Conservation (phyloP, 345 rosid genomes). For the Eucalyptus pauciflora region DNA sequence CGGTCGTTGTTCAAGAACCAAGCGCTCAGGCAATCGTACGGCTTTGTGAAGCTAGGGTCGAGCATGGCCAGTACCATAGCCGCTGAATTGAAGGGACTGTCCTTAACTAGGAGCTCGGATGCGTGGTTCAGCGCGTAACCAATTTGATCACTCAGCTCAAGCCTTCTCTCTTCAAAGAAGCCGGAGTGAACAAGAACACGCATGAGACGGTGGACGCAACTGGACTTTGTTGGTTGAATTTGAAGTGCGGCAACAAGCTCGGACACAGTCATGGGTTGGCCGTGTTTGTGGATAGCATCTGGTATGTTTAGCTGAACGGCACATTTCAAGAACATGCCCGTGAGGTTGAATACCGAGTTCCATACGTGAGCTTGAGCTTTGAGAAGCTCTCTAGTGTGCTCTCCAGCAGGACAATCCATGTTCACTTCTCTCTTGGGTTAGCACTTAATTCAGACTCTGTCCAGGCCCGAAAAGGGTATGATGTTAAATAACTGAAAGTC, state of each 20-base stretch:
- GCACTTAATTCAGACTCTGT: too few relatives aligned
- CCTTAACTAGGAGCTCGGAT: conserved; percentile 9
- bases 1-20: too few relatives aligned
- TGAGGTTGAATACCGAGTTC: background rate
- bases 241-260: conserved; percentile 4
- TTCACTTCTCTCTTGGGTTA: too few relatives aligned
- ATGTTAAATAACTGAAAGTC: too few relatives aligned
- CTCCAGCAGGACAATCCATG: too few relatives aligned
- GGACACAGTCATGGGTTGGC: conserved; percentile 12
- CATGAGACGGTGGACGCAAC: conserved; percentile 12
- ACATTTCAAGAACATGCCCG: background rate
- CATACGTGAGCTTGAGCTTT: conserved; percentile 15
- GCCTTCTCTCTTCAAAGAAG: conserved; percentile 8
- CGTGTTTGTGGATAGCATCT: conserved; percentile 20
- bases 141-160: too few relatives aligned
- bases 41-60: too few relatives aligned
- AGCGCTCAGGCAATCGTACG: too few relatives aligned
- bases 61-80: too few relatives aligned
- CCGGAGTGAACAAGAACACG: conserved; percentile 17
- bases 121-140: conserved; percentile 1
- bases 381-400: background rate
- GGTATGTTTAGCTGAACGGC: conserved; percentile 1
- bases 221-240: conserved; percentile 2
- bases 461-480: fast-evolving
- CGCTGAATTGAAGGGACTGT: background rate